Evolutionary conservation across 1,284 basidiomycete genomes (phyloP).

Genomic region (Trichosporon faecale): DNA sequence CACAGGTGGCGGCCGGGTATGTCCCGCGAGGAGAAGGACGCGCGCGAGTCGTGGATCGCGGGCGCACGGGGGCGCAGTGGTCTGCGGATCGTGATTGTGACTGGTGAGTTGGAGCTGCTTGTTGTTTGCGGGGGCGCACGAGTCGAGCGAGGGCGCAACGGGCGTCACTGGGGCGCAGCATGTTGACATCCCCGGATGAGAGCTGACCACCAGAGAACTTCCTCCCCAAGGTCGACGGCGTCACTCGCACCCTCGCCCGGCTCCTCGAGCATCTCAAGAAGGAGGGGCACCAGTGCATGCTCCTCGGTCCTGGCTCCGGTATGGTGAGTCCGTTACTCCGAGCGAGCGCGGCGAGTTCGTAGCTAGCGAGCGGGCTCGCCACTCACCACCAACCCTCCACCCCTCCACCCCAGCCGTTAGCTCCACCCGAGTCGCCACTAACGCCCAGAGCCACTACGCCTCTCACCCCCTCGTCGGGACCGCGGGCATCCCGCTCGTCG

Average conservation of each 20-base stretch:
- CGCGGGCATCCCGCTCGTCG: slow-evolving; percentile 57
- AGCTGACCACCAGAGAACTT: slow-evolving; percentile 61
- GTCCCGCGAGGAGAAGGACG: slow-evolving; percentile 33
- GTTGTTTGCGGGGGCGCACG: not conserved
- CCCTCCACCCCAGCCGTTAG: not conserved
- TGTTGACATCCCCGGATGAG: too few species aligned
- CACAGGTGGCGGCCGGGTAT: slow-evolving; percentile 39
- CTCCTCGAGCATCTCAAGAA: slow-evolving; percentile 58
- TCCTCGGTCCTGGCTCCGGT: slow-evolving; percentile 58
- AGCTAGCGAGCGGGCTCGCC: not conserved
- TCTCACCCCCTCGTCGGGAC: slow-evolving; percentile 59
- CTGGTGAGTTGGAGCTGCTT: slow-evolving; percentile 30
- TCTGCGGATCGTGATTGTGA: slow-evolving; percentile 50
- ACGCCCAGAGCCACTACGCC: slow-evolving; percentile 53
- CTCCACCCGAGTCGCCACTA: not conserved
- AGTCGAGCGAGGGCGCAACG: not conserved
- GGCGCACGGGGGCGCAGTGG: slow-evolving; percentile 37
- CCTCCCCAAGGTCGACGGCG: slow-evolving; percentile 59
- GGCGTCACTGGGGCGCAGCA: not conserved
- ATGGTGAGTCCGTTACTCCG: slow-evolving; percentile 45
- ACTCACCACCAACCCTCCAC: not conserved
- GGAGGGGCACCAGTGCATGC: slow-evolving; percentile 58
- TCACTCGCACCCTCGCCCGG: slow-evolving; percentile 58
- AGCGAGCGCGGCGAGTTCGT: not conserved
- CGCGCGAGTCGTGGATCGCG: slow-evolving; percentile 39